phyloP scores from a whole-genome alignment of 495 filamentous ascomycete genomes.

The Hyphodiscus hymeniophilus region DNA sequence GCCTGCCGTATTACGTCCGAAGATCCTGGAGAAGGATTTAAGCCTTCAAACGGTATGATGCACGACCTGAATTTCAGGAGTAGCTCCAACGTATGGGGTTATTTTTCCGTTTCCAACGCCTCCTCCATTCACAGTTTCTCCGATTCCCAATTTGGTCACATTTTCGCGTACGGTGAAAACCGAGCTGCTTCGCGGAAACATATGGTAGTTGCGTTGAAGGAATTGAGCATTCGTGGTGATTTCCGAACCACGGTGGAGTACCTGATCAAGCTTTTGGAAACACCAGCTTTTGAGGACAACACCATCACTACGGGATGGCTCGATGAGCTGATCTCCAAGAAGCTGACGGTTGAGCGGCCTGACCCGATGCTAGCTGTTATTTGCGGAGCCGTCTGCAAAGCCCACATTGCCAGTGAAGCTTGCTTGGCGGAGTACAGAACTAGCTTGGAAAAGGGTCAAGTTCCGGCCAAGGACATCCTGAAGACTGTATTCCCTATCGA shows the following conservation, averaged over 20 bases:
- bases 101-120: conserved; percentile 96
- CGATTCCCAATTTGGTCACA: conserved; percentile 98
- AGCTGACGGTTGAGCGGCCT: conserved; percentile 91
- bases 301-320: conserved; percentile 99
- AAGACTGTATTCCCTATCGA: conserved; percentile 98
- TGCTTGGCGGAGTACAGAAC: conserved; percentile 80
- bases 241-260: conserved; percentile 99
- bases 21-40: conserved; percentile 98
- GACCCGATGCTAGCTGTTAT: conserved; percentile 86
- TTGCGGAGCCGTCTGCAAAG: conserved; percentile 90
- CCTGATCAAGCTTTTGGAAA: conserved; percentile 97
- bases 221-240: conserved; percentile 98
- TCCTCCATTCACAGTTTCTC: conserved; percentile 99
- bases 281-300: conserved; percentile 96
- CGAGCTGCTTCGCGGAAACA: conserved; percentile 93
- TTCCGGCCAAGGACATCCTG: conserved; percentile 88
- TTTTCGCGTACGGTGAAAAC: conserved; percentile 98
- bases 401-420: conserved; percentile 82
- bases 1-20: conserved; percentile 99
- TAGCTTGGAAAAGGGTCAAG: conserved; percentile 94
- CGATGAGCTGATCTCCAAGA: conserved; percentile 96
- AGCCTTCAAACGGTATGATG: conserved; percentile 97
- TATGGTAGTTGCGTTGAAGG: conserved; percentile 98
- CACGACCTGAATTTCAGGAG: conserved; percentile 98
- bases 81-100: conserved; percentile 99